Conservation (phyloP, 2,329 filamentous ascomycete species). For the Chaetomiaceae sp. region DNA sequence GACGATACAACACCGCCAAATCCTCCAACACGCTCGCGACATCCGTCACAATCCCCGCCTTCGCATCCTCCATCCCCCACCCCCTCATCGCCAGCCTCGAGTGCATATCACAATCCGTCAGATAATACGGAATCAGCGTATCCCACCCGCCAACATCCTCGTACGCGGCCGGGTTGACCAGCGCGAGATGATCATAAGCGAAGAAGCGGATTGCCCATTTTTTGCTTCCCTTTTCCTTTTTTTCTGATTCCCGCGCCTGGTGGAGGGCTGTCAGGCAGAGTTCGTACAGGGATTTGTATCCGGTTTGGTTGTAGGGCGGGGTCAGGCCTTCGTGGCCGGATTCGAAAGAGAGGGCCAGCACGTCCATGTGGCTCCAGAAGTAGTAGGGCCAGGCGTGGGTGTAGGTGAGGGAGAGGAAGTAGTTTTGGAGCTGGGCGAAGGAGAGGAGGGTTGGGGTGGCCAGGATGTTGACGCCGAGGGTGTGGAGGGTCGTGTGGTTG, state of each 20-base stretch:
- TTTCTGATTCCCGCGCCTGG: conserved; percentile 27
- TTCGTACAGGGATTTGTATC: conserved; percentile 40
- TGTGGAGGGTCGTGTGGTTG: conserved; percentile 44
- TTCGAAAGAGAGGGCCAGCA: conserved; percentile 42
- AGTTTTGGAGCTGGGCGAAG: conserved; percentile 52
- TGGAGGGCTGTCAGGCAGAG: conserved; percentile 36
- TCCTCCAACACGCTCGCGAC: conserved; percentile 43
- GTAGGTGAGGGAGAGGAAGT: conserved; percentile 42
- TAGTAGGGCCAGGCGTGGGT: conserved; percentile 44
- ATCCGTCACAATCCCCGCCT: conserved; percentile 41
- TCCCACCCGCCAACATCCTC: conserved; percentile 53
- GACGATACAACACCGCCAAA: conserved; percentile 42
- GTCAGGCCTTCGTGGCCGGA: conserved; percentile 33
- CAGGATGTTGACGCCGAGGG: conserved; percentile 44
- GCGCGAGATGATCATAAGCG: conserved; percentile 52
- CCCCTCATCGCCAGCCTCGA: conserved; percentile 42
- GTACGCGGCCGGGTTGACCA: conserved; percentile 51
- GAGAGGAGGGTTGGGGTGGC: conserved; percentile 46
- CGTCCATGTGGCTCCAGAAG: conserved; percentile 52
- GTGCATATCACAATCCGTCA: conserved; percentile 54
- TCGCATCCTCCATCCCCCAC: conserved; percentile 37
- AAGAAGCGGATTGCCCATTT: conserved; percentile 53
- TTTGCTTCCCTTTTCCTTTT: no score
- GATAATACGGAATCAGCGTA: conserved; percentile 53
- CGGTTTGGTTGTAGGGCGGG: conserved; percentile 31